A percentile compares a stretch with the other conserved stretches of the same genome.
Evolutionary conservation across 2,329 filamentous ascomycete genomes (phyloP).

Genomic region (Botrytis tulipae): DNA sequence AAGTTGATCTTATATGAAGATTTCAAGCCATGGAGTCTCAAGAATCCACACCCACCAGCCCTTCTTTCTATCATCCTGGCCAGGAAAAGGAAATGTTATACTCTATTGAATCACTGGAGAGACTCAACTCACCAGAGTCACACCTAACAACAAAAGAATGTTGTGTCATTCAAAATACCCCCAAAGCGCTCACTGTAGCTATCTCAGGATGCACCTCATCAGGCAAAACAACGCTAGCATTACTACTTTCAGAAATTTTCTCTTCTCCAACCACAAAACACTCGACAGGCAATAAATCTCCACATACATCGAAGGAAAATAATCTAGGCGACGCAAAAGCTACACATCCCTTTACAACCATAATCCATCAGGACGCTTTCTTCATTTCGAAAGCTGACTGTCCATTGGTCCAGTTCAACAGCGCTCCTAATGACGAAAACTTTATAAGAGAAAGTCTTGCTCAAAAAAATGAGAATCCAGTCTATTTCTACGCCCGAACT

Average conservation of each 20-base stretch:
- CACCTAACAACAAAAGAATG: not conserved
- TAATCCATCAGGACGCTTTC: conserved; percentile 31
- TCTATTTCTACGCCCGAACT: conserved; percentile 14
- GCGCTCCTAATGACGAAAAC: conserved; percentile 2
- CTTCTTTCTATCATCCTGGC: not conserved
- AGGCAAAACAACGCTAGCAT: conserved; percentile 14
- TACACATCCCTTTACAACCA: not conserved
- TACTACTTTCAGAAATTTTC: conserved; percentile 14
- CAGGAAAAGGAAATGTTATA: not conserved
- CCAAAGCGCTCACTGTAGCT: not conserved
- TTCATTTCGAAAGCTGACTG: conserved; percentile 25
- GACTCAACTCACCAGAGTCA: not conserved
- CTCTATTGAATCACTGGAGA: not conserved
- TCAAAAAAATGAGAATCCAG: not conserved
- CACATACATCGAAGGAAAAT: no score
- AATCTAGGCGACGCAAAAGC: not conserved
- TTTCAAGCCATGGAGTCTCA: not conserved
- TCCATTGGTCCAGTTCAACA: conserved; percentile 19
- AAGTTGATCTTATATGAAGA: not conserved
- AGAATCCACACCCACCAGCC: not conserved
- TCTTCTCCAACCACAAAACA: not conserved
- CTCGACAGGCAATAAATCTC: not conserved
- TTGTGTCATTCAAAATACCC: not conserved
- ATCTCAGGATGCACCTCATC: conserved; percentile 13
- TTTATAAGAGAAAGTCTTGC: conserved; percentile 17